Evolutionary conservation across 495 filamentous ascomycete genomes (phyloP), one percentile per base, ranked within the genome.

Genomic region (Aspergillus affinis): DNA sequence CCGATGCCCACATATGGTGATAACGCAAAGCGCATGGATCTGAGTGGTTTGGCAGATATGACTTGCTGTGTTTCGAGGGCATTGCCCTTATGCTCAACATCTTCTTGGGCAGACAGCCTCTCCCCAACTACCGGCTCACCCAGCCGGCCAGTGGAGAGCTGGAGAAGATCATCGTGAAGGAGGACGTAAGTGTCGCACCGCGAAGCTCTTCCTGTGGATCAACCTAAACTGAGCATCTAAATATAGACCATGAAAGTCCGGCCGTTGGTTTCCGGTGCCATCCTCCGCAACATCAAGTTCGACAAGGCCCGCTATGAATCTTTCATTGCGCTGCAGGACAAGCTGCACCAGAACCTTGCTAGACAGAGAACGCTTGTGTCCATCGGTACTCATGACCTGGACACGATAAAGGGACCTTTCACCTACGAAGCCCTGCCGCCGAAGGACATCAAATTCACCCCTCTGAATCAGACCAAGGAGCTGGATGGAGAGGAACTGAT

Each of bases 281-380:
- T 99, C 56, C 79, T 99, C 45, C 86, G 95, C 49, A 88, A 89
- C 70, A 81, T 99, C 77, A 93, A 87, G 66, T 97, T 99, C 80
- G 93, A 90, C 54, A 81, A 92, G 74, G 90, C 85, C 58, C 82
- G 87, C 51, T 98, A 99, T 73, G 92, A 95, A 62, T 96, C 92
- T 68, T 98, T 99, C 90, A 99, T 99, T 71, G 83, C 86, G 44
- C 82, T 99, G 41, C 94, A 99, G 79, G 94, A 99, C 78, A 98
- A 97, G 78, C 86, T 99, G 17, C 94, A 99, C 74, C 89, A 92
- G 71, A 99, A 99, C 75, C 79, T 99, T 51, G 96, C 95, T 41
- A 84, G 94, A 54, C 89, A 97, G 73, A 82, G 94, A 60, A 96
- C 94, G 5, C 78, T 99, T 3, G 94, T 97, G 44, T 88, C 95